phyloP scores from a whole-genome alignment of 2,329 filamentous ascomycete genomes.

The Calonectria fujianensis region DNA sequence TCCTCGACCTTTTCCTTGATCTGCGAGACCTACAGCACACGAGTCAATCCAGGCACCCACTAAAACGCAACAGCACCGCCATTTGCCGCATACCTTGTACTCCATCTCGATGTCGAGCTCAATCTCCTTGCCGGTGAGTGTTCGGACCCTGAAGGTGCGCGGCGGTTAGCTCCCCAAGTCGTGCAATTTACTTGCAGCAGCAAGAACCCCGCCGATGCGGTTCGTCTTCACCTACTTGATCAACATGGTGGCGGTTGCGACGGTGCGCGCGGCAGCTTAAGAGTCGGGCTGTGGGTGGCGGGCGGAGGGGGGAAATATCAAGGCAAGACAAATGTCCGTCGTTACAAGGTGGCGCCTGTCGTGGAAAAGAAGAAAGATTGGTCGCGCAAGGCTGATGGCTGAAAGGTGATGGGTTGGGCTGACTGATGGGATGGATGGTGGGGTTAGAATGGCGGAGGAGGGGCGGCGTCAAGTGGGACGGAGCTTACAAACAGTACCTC shows the following conservation, averaged over 20 bases:
- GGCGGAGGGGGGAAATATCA: neutral
- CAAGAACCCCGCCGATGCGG: constrained; percentile 4
- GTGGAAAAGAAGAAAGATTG: constrained; percentile 31
- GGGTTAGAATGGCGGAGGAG: constrained; percentile 47
- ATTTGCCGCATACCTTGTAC: constrained; percentile 82
- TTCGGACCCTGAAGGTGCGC: constrained; percentile 84
- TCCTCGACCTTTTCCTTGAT: constrained; percentile 99
- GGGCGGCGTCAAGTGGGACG: constrained; percentile 40
- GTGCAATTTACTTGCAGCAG: constrained; percentile 23
- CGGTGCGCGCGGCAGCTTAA: constrained; percentile 2
- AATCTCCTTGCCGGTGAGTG: constrained; percentile 98
- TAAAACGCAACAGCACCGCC: neutral
- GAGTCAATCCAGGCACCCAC: constrained; percentile 37
- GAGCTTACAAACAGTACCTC: constrained; percentile 3
- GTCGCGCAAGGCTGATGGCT: constrained; percentile 51
- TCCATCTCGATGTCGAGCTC: constrained; percentile 96
- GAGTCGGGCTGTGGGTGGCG: constrained; percentile 20
- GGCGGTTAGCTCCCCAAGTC: constrained; percentile 46
- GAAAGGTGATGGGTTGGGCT: constrained; percentile 41
- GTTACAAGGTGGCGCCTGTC: constrained; percentile 7
- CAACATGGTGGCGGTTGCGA: constrained; percentile 60
- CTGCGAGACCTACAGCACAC: constrained; percentile 81
- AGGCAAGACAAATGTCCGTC: neutral
- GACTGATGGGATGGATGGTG: constrained; percentile 48
- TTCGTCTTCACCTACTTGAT: constrained; percentile 68